Evolutionary conservation across 257 asterid species (phyloP).

Genomic region (Solanum clarkiae): DNA sequence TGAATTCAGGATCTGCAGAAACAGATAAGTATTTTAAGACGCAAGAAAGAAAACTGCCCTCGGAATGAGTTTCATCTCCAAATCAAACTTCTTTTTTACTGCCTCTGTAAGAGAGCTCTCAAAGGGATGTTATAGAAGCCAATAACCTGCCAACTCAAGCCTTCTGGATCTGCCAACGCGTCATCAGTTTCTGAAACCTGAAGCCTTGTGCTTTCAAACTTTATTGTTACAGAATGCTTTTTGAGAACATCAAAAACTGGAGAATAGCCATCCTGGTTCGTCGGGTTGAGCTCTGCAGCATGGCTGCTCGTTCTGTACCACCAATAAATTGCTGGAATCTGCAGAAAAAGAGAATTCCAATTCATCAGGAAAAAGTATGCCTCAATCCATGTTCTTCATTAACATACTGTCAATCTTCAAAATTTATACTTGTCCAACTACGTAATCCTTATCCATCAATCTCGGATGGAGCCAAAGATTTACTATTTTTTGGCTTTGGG

Average conservation of each 20-base stretch:
- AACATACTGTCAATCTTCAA: background rate
- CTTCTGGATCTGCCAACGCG: conserved; percentile 44
- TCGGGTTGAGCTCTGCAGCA: conserved; percentile 67
- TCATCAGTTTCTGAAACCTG: conserved; percentile 35
- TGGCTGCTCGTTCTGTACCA: conserved; percentile 70
- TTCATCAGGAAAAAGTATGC: background rate
- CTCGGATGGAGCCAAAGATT: no score
- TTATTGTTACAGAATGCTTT: conserved; percentile 33
- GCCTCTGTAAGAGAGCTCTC: background rate
- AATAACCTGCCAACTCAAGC: conserved; percentile 62
- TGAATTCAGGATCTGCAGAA: conserved; percentile 42
- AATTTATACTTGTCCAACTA: background rate
- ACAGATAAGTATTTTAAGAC: background rate
- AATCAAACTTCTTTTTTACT: background rate
- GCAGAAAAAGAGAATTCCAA: background rate
- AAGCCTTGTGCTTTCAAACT: conserved; percentile 29
- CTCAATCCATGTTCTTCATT: background rate
- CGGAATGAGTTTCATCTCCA: background rate
- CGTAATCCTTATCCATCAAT: no score
- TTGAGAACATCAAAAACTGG: conserved; percentile 39
- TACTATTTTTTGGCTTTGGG: no score
- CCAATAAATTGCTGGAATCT: conserved; percentile 68
- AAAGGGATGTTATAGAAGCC: background rate
- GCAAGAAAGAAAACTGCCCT: background rate
- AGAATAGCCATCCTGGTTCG: conserved; percentile 56